Percentiles rank a stretch among this genome's conserved stretches.
phyloP scores from a whole-genome alignment of 495 filamentous ascomycete species.

The Trichoderma virens region DNA sequence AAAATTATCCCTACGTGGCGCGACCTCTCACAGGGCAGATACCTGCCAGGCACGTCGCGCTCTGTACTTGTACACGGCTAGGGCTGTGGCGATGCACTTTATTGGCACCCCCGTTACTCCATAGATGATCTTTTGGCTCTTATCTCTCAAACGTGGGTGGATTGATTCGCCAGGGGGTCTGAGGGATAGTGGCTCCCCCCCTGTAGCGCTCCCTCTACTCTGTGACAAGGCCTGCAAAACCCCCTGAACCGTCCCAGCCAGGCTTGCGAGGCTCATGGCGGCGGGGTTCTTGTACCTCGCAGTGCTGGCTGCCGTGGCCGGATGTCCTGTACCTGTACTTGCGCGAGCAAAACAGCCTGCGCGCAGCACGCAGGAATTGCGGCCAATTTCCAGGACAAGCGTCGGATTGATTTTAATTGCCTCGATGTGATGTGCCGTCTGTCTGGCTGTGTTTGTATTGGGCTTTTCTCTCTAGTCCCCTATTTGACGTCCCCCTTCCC shows the following conservation, averaged over 20 bases:
- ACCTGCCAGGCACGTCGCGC: too few species aligned
- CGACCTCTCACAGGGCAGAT: too few species aligned
- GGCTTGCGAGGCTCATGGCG: neutral
- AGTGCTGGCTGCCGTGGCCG: neutral
- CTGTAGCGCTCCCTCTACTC: neutral
- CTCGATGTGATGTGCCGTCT: neutral
- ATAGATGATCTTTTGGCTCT: neutral
- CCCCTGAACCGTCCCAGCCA: neutral
- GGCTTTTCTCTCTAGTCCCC: slow-evolving; percentile 4
- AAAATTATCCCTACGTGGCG: too few species aligned
- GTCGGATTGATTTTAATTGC: neutral
- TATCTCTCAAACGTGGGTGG: slow-evolving; percentile 9
- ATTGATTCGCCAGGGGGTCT: slow-evolving; percentile 5
- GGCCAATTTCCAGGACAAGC: neutral
- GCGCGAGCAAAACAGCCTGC: neutral
- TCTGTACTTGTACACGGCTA: slow-evolving; percentile 4
- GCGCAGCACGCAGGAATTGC: neutral
- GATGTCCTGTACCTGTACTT: neutral
- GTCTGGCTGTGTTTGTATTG: neutral
- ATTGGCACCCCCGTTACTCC: neutral
- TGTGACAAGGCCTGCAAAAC: neutral
- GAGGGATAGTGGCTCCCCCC: neutral
- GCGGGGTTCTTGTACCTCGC: neutral
- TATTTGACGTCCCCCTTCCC: slow-evolving; percentile 2
- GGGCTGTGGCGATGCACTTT: slow-evolving; percentile 8